Evolutionary conservation across 371 early-diverging fungal species (phyloP).

Genomic region (Rhizopus arrhizus): DNA sequence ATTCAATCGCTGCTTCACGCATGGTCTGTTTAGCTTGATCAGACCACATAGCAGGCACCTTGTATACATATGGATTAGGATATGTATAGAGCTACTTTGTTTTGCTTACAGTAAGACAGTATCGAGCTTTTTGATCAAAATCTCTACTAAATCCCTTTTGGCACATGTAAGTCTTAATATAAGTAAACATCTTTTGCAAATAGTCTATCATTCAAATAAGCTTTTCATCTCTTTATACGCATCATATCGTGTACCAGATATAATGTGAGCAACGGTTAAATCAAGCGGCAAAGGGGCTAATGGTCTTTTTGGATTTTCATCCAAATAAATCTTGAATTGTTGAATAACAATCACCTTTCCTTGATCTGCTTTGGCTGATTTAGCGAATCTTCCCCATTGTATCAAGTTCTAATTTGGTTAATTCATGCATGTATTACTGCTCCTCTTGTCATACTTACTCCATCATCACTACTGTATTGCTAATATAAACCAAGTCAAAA

Average conservation of each 20-base stretch:
- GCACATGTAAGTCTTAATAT: conserved; percentile 50
- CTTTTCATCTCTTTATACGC: no score
- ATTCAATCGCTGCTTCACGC: conserved; percentile 58
- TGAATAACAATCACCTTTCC: conserved; percentile 36
- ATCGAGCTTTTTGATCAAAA: conserved; percentile 41
- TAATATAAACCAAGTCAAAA: conserved; percentile 4
- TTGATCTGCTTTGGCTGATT: conserved; percentile 28
- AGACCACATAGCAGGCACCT: conserved; percentile 66
- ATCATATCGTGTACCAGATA: conserved; percentile 36
- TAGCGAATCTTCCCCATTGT: conserved; percentile 50
- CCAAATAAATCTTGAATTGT: conserved; percentile 59
- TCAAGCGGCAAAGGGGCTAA: conserved; percentile 51
- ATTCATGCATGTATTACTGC: conserved; percentile 1
- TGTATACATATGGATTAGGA: conserved; percentile 3
- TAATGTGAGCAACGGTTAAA: conserved; percentile 47
- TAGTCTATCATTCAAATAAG: conserved; percentile 34
- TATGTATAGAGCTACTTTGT: neutral
- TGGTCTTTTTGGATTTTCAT: conserved; percentile 48
- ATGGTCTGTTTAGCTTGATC: conserved; percentile 62
- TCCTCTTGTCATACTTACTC: conserved; percentile 18
- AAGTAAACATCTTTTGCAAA: conserved; percentile 51
- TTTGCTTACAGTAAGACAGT: conserved; percentile 46
- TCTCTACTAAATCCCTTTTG: conserved; percentile 45
- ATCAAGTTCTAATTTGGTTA: conserved; percentile 29
- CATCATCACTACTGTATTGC: conserved; percentile 36